Percentiles rank a stretch among this genome's conserved stretches.
phyloP scores from a whole-genome alignment of 2,329 filamentous ascomycete genomes.

The Exophiala oligosperma region DNA sequence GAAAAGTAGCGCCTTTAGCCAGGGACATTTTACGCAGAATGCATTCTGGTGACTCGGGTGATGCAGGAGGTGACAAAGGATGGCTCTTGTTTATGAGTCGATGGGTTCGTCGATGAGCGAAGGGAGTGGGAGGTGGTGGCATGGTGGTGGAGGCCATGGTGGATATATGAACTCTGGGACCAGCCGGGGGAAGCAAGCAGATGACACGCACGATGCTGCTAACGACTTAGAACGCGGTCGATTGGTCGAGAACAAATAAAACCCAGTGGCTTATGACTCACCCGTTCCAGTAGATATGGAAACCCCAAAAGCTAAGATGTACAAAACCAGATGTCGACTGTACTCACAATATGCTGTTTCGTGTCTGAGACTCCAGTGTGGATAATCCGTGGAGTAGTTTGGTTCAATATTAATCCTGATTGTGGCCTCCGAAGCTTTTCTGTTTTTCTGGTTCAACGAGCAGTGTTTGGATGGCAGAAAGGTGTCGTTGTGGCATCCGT shows the following conservation, averaged over 20 bases:
- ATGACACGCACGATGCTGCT: conserved; percentile 25
- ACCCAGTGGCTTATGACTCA: conserved; percentile 25
- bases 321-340: conserved; percentile 11
- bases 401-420: not conserved
- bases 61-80: conserved; percentile 25
- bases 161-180: conserved; percentile 23
- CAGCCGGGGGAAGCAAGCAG: conserved; percentile 18
- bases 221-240: conserved; percentile 20
- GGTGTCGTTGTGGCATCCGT: not conserved
- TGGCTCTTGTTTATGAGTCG: conserved; percentile 26
- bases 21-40: conserved; percentile 53
- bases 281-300: conserved; percentile 19
- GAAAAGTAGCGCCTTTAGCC: conserved; percentile 69
- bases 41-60: conserved; percentile 30
- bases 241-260: conserved; percentile 19
- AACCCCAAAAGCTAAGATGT: conserved; percentile 15
- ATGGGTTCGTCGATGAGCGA: conserved; percentile 31
- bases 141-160: conserved; percentile 25
- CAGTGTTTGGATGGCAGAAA: not conserved
- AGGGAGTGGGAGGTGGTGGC: conserved; percentile 28
- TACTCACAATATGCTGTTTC: conserved; percentile 20
- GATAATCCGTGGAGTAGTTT: too few relatives aligned
- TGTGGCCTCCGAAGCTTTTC: not conserved
- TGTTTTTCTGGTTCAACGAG: not conserved
- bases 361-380: not conserved